Conservation (phyloP, 1,284 basidiomycete genomes). For the Malassezia cuniculi region DNA sequence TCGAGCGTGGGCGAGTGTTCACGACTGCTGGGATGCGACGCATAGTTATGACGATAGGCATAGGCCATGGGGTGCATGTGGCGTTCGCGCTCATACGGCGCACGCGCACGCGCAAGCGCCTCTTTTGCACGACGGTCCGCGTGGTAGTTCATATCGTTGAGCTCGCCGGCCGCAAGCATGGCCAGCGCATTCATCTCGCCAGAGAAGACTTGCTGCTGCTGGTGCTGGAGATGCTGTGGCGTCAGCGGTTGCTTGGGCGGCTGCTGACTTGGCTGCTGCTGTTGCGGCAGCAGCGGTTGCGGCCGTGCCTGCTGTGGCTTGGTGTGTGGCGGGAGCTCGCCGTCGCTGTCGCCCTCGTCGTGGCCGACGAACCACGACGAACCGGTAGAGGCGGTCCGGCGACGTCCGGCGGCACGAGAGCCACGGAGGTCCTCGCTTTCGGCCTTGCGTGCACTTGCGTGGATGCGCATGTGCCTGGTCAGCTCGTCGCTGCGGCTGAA, state of each 20-base stretch:
- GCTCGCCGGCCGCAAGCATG: conserved; percentile 38
- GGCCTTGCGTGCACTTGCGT: conserved; percentile 50
- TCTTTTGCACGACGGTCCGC: no score
- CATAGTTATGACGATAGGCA: no score
- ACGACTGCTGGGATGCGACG: conserved; percentile 39
- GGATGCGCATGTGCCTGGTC: conserved; percentile 87
- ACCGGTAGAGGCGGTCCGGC: no score
- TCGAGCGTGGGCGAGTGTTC: conserved; percentile 39
- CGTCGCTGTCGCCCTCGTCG: conserved; percentile 26
- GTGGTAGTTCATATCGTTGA: conserved; percentile 32
- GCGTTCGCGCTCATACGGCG: no score
- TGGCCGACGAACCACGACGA: conserved; percentile 20
- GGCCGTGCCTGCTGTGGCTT: neutral
- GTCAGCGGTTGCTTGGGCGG: conserved; percentile 2
- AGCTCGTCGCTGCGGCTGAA: conserved; percentile 95
- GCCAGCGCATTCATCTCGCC: conserved; percentile 42
- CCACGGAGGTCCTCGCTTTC: conserved; percentile 9
- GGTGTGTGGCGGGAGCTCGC: conserved; percentile 16
- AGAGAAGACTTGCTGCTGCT: conserved; percentile 10
- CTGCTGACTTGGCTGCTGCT: neutral
- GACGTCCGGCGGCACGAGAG: conserved; percentile 5
- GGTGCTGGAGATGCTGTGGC: conserved; percentile 13
- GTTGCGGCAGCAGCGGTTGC: neutral
- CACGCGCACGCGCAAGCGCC: no score
- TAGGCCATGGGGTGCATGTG: no score